Evolutionary conservation across 1,284 basidiomycete genomes (phyloP).

Genomic region (Fomitopsis pinicola): DNA sequence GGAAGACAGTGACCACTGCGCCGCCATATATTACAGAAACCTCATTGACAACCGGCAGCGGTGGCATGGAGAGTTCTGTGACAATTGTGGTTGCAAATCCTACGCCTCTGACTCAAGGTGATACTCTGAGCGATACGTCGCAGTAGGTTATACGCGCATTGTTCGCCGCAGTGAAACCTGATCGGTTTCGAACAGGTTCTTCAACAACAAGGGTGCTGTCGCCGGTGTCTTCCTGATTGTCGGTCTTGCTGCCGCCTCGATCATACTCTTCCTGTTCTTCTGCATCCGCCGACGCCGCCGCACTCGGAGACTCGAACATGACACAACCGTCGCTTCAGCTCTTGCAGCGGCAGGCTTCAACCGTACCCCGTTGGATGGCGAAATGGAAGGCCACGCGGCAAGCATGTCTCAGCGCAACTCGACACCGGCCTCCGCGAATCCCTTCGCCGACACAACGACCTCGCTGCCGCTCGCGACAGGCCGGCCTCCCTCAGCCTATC

Average conservation of each 20-base stretch:
- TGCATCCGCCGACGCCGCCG: conserved; percentile 61
- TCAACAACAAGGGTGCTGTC: conserved; percentile 70
- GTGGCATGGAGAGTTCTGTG: conserved; percentile 49
- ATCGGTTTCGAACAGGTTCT: conserved; percentile 47
- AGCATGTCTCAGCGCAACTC: conserved; percentile 23
- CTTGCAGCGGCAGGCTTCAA: conserved; percentile 64
- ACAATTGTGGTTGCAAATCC: conserved; percentile 63
- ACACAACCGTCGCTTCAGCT: conserved; percentile 61
- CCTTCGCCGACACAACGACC: conserved; percentile 14
- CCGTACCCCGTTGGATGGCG: conserved; percentile 63
- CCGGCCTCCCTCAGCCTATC: conserved; percentile 28
- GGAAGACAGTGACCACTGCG: conserved; percentile 44
- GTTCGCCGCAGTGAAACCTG: conserved; percentile 6
- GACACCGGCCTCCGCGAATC: conserved; percentile 9
- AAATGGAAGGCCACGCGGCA: conserved; percentile 38
- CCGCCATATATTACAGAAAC: conserved; percentile 55
- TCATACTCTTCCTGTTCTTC: conserved; percentile 67
- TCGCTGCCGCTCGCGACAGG: conserved; percentile 16
- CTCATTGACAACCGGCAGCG: conserved; percentile 46
- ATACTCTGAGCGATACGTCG: conserved; percentile 27
- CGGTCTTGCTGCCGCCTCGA: conserved; percentile 65
- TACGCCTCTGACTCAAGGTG: conserved; percentile 50
- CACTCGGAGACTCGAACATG: conserved; percentile 55
- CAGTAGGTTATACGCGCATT: conserved; percentile 36
- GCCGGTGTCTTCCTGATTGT: conserved; percentile 75